Evolutionary conservation across 1,284 basidiomycete species (phyloP).

Genomic region (Cutaneotrichosporon dermatis): DNA sequence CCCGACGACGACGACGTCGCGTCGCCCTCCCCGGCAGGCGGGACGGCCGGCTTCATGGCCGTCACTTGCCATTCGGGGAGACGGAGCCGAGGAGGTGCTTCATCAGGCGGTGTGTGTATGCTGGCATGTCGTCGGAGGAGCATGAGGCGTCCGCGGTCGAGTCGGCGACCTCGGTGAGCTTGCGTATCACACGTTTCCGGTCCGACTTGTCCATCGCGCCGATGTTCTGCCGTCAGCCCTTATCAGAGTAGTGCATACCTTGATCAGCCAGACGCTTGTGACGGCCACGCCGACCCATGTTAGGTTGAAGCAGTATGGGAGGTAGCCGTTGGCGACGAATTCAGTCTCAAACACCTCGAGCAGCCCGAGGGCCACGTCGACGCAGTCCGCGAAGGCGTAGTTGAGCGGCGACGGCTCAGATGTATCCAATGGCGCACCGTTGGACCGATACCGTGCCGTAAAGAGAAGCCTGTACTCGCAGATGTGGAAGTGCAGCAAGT

Average conservation of each 20-base stretch:
- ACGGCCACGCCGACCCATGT: conserved; percentile 28
- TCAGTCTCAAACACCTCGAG: conserved; percentile 25
- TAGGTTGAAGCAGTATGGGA: conserved; percentile 25
- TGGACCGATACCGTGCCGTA: conserved; percentile 18
- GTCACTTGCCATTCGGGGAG: conserved; percentile 9
- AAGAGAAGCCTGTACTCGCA: conserved; percentile 28
- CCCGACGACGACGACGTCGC: neutral
- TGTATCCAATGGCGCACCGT: conserved; percentile 16
- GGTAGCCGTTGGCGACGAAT: conserved; percentile 22
- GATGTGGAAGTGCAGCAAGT: conserved; percentile 28
- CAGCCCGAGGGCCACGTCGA: conserved; percentile 23
- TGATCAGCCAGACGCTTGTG: conserved; percentile 28
- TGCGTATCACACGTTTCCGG: conserved; percentile 19
- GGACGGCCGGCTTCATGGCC: neutral
- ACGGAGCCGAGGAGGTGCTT: conserved; percentile 25
- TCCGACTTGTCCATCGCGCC: conserved; percentile 23
- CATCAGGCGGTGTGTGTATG: conserved; percentile 29
- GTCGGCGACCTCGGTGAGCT: conserved; percentile 16
- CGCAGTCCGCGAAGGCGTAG: conserved; percentile 22
- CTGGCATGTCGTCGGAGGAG: conserved; percentile 27
- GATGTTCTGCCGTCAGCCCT: conserved; percentile 22
- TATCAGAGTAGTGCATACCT: conserved; percentile 9
- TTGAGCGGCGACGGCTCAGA: conserved; percentile 17
- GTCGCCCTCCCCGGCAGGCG: neutral
- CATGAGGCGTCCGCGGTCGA: conserved; percentile 20